Evolutionary conservation across 2,329 filamentous ascomycete species (phyloP), one percentile per base, ranked within the genome.

Genomic region (Curvularia lunata): DNA sequence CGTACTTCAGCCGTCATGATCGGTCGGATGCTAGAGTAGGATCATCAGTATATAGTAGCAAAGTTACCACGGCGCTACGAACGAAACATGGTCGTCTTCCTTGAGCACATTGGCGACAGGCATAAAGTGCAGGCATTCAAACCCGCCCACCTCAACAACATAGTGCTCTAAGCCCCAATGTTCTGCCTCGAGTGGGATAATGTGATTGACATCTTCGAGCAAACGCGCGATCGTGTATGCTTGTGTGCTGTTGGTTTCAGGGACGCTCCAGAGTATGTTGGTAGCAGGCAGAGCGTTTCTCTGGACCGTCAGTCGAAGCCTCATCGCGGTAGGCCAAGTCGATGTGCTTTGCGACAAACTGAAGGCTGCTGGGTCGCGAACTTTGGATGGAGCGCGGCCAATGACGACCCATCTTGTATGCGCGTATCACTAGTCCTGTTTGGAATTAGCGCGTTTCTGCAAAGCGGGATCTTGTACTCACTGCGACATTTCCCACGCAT

Each of bases 161-260:
- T 98, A 98, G 73, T 97, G 91, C 70, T 97, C 93, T 3, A 97
- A 79, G 0, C 91, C 92, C 91, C 92, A 97, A 58, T 92, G 83
- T 40, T 83, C 83, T 55, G 88, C 87, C 78, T 97, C 92, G 0
- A 98, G 85, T 0, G 93, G 92, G 1, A 97, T 81, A 16, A 90
- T 83, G 42, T 91, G 86, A 76, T 96, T 93, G 65, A 97, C 82
- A 59, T 91, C 85, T 62, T 90, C 86, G 37, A 97, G 82, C 2
- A 97, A 84, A 65, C 89, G 86, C 28, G 90, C 85, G 59, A 97
- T 83, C 2, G 91, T 96, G 52, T 73, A 74, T 3, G 69, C 65
- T 23, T 71, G 60, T 2, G 70, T 52, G 61, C 70, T 70, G 48
- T 61, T 68, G 19, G 69, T 68, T n/a, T 75, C 67, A 56, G 71